Percentiles rank a stretch among this genome's conserved stretches.
Evolutionary conservation across 257 asterid species (phyloP).

Genomic region (Fraxinus pennsylvanica): DNA sequence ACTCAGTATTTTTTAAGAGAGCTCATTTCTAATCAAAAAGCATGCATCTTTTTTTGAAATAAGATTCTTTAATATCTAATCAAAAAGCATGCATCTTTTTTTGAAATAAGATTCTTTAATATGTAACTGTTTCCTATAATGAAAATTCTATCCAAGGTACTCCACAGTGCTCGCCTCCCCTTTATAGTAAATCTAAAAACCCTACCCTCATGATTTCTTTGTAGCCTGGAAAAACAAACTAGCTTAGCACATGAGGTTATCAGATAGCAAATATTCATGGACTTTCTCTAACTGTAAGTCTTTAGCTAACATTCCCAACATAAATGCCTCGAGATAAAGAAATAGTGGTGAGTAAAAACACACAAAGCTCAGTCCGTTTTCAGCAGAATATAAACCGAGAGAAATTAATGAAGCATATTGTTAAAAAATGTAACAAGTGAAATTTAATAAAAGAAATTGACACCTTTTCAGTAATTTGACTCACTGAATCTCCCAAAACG

Average conservation of each 20-base stretch:
- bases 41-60: not conserved
- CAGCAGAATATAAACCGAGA: slow-evolving; percentile 1
- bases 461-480: slow-evolving; percentile 50
- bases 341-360: not conserved
- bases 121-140: not conserved
- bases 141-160: not conserved
- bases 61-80: not conserved
- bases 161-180: not conserved
- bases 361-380: not conserved
- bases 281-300: not conserved
- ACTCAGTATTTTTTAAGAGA: not conserved
- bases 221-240: not conserved
- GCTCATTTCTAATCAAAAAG: not conserved
- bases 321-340: not conserved
- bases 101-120: not conserved
- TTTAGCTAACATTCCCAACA: not conserved
- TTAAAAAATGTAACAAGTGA: slow-evolving; percentile 9
- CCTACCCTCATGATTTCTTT: not conserved
- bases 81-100: not conserved
- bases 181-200: not conserved
- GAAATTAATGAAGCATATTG: not conserved
- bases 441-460: slow-evolving; percentile 18
- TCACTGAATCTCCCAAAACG: slow-evolving; percentile 30
- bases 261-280: not conserved
- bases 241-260: slow-evolving; percentile 1